Evolutionary conservation across 2,329 filamentous ascomycete genomes (phyloP), one percentile per base, ranked within the genome.

Genomic region (Arachnomyces sp.): DNA sequence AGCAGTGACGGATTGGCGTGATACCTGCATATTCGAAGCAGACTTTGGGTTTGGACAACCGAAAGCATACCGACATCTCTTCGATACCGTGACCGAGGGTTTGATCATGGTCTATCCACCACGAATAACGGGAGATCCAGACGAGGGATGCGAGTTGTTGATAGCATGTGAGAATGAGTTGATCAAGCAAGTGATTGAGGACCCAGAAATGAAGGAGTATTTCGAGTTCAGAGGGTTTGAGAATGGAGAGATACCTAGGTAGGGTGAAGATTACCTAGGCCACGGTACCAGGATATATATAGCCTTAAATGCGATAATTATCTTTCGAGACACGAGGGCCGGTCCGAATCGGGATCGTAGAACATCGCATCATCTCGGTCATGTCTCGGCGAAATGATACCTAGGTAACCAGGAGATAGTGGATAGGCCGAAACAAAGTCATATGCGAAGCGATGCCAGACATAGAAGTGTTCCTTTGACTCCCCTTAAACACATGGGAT

Each of bases 11-110:
- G 65, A 67, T 28, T 59, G 61, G 40, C 57, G 65, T 2, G 57
- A 60, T 16, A 53, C 54, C 0, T 52, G 54, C 3, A 47, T 61
- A 4, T 50, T 47, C 2, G 48, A 34, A 0, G 48, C 53, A 0
- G 51, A 67, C 38, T 68, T 67, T 50, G 63, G 65, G 3, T 65
- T 68, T 21, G 62, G 43, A 0, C 54, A 40, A 32, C 65, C 65
- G 1, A 30, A 43, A 1, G 51, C 54, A 0, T 63, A 62, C 17
- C 57, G 63, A 4, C 59, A 62, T 17, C 46, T 61, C 0, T 51
- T 55, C 5, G 58, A 63, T 31, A 48, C 46, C 0, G 49, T 63
- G 2, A 56, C 54, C 0, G 47, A 54, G 1, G 55, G 59, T 1
- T 28, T 60, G 0, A 46, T 54, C 1, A 39, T 59, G 3, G 46